Evolutionary conservation across 2,329 filamentous ascomycete species (phyloP).

Genomic region (Laburnicola sp.): DNA sequence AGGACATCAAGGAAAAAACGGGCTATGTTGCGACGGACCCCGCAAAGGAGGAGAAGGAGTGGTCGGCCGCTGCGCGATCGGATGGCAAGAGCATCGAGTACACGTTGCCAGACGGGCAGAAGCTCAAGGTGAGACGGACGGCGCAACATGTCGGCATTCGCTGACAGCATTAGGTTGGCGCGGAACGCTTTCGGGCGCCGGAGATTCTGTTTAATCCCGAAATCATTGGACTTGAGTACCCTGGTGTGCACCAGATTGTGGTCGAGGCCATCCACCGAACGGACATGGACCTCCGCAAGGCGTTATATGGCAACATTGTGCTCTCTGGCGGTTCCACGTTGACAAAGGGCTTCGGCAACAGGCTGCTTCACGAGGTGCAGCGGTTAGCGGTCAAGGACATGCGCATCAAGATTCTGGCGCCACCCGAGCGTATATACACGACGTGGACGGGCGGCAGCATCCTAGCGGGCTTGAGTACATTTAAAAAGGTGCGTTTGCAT

Average conservation of each 20-base stretch:
- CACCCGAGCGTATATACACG: constrained; percentile 95
- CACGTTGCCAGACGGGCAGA: constrained; percentile 86
- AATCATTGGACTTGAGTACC: constrained; percentile 94
- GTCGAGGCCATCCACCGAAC: constrained; percentile 94
- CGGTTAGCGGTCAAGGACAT: constrained; percentile 95
- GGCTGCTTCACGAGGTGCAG: constrained; percentile 89
- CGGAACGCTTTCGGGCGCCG: constrained; percentile 91
- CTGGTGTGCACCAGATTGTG: constrained; percentile 95
- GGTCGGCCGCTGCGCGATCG: constrained; percentile 74
- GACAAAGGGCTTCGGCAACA: constrained; percentile 95
- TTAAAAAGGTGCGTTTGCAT: constrained; percentile 74
- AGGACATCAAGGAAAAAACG: constrained; percentile 93
- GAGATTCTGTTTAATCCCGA: constrained; percentile 98
- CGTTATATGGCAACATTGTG: constrained; percentile 94
- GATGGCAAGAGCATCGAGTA: constrained; percentile 85
- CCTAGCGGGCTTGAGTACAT: constrained; percentile 92
- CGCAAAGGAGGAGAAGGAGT: constrained; percentile 94
- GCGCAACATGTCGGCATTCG: constrained; percentile 9
- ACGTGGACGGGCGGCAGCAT: constrained; percentile 99
- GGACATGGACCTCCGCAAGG: constrained; percentile 92
- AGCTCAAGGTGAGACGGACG: constrained; percentile 69
- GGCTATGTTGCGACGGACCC: constrained; percentile 91
- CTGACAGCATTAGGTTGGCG: constrained; percentile 67
- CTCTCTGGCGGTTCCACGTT: constrained; percentile 94
- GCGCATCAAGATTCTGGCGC: constrained; percentile 98